Evolutionary conservation across 768 basidiomycete species (phyloP).

Genomic region (Boletus reticuloceps): DNA sequence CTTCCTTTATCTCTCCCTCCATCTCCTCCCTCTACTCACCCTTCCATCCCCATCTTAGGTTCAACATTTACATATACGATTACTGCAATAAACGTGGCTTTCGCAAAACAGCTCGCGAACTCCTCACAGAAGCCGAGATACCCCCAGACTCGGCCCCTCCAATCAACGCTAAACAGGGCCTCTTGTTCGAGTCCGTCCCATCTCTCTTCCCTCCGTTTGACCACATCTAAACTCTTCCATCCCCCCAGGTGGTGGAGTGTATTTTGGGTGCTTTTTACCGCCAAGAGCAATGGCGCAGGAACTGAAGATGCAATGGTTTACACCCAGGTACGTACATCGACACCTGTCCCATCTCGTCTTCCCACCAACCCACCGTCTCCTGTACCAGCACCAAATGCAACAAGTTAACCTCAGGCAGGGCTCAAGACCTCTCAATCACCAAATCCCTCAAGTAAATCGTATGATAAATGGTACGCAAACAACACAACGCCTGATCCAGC

Average conservation of each 20-base stretch:
- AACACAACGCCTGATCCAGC: conserved; percentile 13
- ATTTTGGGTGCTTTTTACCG: conserved; percentile 82
- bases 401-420: conserved; percentile 34
- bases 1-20: conserved; percentile 4
- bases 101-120: conserved; percentile 65
- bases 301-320: conserved; percentile 74
- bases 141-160: conserved; percentile 62
- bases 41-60: conserved; percentile 45
- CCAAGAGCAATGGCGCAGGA: conserved; percentile 65
- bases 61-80: conserved; percentile 87
- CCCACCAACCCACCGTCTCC: conserved; percentile 7
- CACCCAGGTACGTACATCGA: conserved; percentile 51
- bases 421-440: conserved; percentile 23
- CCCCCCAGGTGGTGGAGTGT: conserved; percentile 79
- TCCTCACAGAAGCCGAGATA: conserved; percentile 66
- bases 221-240: background rate
- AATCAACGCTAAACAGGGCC: conserved; percentile 79
- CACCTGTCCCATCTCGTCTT: conserved; percentile 1
- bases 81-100: conserved; percentile 82
- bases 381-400: conserved; percentile 36
- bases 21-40: conserved; percentile 1
- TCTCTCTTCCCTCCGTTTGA: background rate
- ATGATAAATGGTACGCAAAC: conserved; percentile 35
- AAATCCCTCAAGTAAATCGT: conserved; percentile 26
- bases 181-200: conserved; percentile 71